These are phyloP conservation scores for Arxiozyma slooffiae DNA, from an alignment of 1,139 yeast genomes.

Conservation along the genomic window DNA sequence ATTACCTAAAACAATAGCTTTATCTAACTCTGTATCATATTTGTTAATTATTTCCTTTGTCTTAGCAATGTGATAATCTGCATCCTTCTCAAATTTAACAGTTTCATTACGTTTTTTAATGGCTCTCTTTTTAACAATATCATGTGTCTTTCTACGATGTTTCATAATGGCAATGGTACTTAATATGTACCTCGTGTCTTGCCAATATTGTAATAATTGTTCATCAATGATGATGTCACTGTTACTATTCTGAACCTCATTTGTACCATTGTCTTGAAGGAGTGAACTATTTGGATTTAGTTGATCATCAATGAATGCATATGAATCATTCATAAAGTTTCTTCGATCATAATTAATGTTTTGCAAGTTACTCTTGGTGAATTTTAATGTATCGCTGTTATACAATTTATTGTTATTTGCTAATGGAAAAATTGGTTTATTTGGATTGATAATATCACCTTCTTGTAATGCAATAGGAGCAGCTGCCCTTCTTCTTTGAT, in stretches of 20 bases:
- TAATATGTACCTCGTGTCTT: constrained; percentile 18
- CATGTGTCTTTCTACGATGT: constrained; percentile 22
- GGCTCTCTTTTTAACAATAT: constrained; percentile 17
- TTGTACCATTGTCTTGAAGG: not conserved
- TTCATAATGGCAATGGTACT: constrained; percentile 21
- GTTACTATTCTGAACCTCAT: constrained; percentile 1
- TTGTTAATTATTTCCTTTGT: constrained; percentile 15
- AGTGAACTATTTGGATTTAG: not conserved
- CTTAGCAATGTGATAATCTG: constrained; percentile 12
- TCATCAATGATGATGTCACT: constrained; percentile 14
- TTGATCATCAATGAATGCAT: constrained; percentile 1
- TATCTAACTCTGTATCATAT: constrained; percentile 19
- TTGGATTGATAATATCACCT: not conserved
- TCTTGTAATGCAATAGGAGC: not conserved
- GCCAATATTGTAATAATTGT: constrained; percentile 21
- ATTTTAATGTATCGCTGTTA: no score
- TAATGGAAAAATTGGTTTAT: not conserved
- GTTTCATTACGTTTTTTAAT: constrained; percentile 13
- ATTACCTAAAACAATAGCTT: constrained; percentile 20
- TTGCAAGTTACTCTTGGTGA: not conserved
- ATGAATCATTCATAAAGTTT: not conserved
- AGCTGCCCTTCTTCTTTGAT: not conserved
- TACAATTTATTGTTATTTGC: no score
- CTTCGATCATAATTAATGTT: not conserved
- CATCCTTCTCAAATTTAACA: constrained; percentile 9